Conservation (phyloP, 768 basidiomycete species). For the button mushroom (Agaricus bisporus) region DNA sequence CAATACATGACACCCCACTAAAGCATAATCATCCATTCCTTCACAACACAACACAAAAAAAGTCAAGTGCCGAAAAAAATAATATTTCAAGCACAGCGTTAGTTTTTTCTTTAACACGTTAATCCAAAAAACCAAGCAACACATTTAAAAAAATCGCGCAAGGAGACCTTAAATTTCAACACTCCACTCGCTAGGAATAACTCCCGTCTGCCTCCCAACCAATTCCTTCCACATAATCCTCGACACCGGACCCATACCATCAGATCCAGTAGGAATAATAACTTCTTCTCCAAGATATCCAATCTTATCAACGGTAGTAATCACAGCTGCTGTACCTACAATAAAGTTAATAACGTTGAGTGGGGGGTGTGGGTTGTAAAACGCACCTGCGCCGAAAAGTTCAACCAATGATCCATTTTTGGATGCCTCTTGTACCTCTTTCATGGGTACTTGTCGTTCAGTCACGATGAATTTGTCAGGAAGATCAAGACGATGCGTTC, state of each 20-base stretch:
- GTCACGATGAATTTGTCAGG: conserved; percentile 51
- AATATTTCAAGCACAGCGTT: too few species aligned
- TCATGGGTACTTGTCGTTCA: conserved; percentile 73
- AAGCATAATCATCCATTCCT: background rate
- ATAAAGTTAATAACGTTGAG: too few species aligned
- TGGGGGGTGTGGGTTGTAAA: too few species aligned
- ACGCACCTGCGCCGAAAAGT: conserved; percentile 73
- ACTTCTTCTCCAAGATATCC: conserved; percentile 67
- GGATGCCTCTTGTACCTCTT: conserved; percentile 56
- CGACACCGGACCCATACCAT: conserved; percentile 79
- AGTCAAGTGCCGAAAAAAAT: too few species aligned
- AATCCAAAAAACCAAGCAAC: background rate
- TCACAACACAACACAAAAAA: too few species aligned
- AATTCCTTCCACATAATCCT: conserved; percentile 65
- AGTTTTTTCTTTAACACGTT: background rate
- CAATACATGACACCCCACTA: too few species aligned
- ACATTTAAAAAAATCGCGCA: too few species aligned
- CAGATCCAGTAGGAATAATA: conserved; percentile 54
- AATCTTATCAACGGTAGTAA: conserved; percentile 65
- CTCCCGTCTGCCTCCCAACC: conserved; percentile 76
- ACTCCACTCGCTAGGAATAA: conserved; percentile 76
- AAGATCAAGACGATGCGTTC: conserved; percentile 41
- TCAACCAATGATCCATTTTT: conserved; percentile 67
- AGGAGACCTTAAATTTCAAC: conserved; percentile 34
- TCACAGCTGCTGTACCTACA: conserved; percentile 72